Conservation (phyloP, 2,329 filamentous ascomycete genomes). For the Calonectria henricotiae region DNA sequence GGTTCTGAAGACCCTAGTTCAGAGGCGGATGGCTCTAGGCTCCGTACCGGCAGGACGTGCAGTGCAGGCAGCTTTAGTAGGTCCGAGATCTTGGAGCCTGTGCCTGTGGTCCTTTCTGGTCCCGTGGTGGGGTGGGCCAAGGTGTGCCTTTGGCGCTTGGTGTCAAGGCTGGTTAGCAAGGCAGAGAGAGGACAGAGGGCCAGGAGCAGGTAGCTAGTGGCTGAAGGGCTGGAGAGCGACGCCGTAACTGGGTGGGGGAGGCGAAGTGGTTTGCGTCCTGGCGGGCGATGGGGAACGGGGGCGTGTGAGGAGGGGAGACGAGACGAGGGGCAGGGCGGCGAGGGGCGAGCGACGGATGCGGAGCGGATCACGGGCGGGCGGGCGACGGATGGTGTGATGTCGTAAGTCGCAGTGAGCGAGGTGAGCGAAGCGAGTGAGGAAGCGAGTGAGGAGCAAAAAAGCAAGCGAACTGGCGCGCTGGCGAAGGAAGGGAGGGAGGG, state of each 20-base stretch:
- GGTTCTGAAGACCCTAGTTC: constrained; percentile 58
- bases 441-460: constrained; percentile 7
- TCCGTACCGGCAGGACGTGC: constrained; percentile 54
- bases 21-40: constrained; percentile 54
- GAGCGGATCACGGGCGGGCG: constrained; percentile 35
- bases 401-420: constrained; percentile 31
- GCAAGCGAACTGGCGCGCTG: constrained; percentile 2
- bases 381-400: constrained; percentile 39
- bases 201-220: constrained; percentile 50
- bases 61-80: constrained; percentile 55
- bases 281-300: constrained; percentile 36
- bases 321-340: constrained; percentile 30
- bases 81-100: constrained; percentile 55
- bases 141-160: constrained; percentile 48
- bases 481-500: constrained; percentile 11
- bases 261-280: constrained; percentile 46
- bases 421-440: constrained; percentile 8
- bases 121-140: constrained; percentile 51
- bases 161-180: constrained; percentile 40
- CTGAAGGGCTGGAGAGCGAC: constrained; percentile 53
- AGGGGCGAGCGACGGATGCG: constrained; percentile 34
- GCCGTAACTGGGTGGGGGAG: constrained; percentile 54
- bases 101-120: constrained; percentile 51
- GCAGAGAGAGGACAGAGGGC: constrained; percentile 30
- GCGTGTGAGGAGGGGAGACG: constrained; percentile 28